These are phyloP conservation scores for Lojkania enalia DNA, from an alignment of 2,329 filamentous ascomycete genomes.

Conservation along the genomic window DNA sequence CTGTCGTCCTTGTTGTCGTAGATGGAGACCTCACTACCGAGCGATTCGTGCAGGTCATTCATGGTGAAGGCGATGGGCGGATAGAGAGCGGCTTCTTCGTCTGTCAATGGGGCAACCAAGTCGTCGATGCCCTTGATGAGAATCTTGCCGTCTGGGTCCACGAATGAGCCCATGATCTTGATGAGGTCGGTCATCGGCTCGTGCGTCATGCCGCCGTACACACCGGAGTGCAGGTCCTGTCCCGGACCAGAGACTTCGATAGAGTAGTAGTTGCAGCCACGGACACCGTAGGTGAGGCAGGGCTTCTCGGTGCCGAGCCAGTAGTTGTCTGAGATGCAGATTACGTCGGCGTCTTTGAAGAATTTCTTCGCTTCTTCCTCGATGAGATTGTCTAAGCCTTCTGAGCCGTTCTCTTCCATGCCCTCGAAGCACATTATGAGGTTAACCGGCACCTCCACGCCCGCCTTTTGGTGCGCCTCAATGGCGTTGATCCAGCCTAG, in stretches of 20 bases:
- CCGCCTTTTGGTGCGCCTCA: conserved; percentile 94
- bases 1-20: conserved; percentile 86
- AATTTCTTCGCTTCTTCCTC: conserved; percentile 86
- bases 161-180: conserved; percentile 77
- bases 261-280: conserved; percentile 97
- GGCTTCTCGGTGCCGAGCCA: conserved; percentile 99
- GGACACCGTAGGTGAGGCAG: conserved; percentile 94
- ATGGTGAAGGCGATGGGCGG: conserved; percentile 91
- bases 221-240: conserved; percentile 92
- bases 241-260: conserved; percentile 88
- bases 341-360: conserved; percentile 93
- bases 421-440: conserved; percentile 99
- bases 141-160: conserved; percentile 90
- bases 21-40: conserved; percentile 87
- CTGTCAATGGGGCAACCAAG: conserved; percentile 84
- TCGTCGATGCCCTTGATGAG: conserved; percentile 92
- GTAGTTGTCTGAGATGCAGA: conserved; percentile 99
- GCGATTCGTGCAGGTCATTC: conserved; percentile 88
- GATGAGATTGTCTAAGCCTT: conserved; percentile 95
- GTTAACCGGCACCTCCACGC: conserved; percentile 94
- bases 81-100: conserved; percentile 87
- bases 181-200: conserved; percentile 98
- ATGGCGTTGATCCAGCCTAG: conserved; percentile 98
- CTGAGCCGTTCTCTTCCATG: conserved; percentile 98
- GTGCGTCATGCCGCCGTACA: conserved; percentile 94